Percentiles rank a stretch among this genome's conserved stretches.
phyloP scores from a whole-genome alignment of 768 basidiomycete species.

The Nidula microcarpa region DNA sequence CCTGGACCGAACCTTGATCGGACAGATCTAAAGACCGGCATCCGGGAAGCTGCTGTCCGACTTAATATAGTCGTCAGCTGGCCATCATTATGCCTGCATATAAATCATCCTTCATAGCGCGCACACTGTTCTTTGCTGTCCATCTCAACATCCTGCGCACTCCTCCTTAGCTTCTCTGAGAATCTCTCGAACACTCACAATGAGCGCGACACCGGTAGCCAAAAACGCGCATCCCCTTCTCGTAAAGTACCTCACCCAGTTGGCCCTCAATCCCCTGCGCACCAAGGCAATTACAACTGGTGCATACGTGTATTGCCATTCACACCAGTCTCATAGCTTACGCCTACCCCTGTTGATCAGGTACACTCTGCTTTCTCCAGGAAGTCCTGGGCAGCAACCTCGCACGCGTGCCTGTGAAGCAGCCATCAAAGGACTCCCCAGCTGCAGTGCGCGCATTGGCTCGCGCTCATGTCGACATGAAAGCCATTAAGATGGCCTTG shows the following conservation, averaged over 20 bases:
- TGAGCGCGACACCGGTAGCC: constrained; percentile 30
- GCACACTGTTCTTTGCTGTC: too few relatives aligned
- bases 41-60: too few relatives aligned
- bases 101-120: too few relatives aligned
- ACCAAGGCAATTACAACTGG: constrained; percentile 82
- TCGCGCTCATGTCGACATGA: constrained; percentile 55
- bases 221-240: constrained; percentile 45
- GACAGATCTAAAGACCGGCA: too few relatives aligned
- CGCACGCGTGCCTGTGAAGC: constrained; percentile 54
- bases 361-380: constrained; percentile 63
- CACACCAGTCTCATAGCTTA: not conserved
- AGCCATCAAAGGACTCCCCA: constrained; percentile 52
- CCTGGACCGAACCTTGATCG: too few relatives aligned
- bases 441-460: constrained; percentile 49
- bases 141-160: too few relatives aligned
- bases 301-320: constrained; percentile 24
- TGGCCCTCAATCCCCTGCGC: constrained; percentile 66
- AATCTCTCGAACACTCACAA: constrained; percentile 19
- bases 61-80: too few relatives aligned
- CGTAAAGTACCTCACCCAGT: constrained; percentile 66
- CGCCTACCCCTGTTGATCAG: constrained; percentile 17
- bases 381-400: constrained; percentile 77
- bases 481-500: constrained; percentile 79
- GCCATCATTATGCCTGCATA: too few relatives aligned
- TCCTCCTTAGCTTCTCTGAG: too few relatives aligned